Conservation (phyloP, 306 rosid genomes). For the Abrus precatorius region DNA sequence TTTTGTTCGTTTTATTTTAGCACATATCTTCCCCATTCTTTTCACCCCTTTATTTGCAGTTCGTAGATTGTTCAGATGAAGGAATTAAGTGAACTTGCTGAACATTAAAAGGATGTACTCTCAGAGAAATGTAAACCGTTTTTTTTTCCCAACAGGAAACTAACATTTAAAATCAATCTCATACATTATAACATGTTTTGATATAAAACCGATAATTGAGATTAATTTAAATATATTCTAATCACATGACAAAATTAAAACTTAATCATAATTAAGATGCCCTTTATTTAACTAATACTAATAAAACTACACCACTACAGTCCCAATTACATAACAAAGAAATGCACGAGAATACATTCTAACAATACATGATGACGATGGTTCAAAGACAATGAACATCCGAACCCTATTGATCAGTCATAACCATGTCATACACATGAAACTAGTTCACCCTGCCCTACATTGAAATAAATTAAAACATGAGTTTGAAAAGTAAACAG, state of each 20-base stretch:
- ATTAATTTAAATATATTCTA: not conserved
- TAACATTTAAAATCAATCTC: no score
- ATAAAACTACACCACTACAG: not conserved
- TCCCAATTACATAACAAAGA: not conserved
- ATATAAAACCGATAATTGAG: no score
- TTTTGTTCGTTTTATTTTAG: no score
- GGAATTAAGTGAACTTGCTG: no score
- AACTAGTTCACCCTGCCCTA: not conserved
- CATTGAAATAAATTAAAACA: not conserved
- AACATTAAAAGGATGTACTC: no score
- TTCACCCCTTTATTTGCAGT: no score
- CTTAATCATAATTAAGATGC: not conserved
- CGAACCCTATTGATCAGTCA: not conserved
- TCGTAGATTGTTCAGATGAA: no score
- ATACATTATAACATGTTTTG: no score
- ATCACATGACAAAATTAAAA: not conserved
- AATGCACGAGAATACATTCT: not conserved
- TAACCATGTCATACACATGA: conserved; percentile 16
- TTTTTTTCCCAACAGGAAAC: no score
- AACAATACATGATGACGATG: not conserved
- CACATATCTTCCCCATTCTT: no score
- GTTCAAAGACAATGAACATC: not conserved
- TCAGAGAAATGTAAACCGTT: no score
- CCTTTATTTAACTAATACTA: not conserved
- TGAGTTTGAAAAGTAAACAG: not conserved